Evolutionary conservation across 768 basidiomycete species (phyloP), one percentile per base, ranked within the genome.

Genomic region (Leccinum subgranulosum): DNA sequence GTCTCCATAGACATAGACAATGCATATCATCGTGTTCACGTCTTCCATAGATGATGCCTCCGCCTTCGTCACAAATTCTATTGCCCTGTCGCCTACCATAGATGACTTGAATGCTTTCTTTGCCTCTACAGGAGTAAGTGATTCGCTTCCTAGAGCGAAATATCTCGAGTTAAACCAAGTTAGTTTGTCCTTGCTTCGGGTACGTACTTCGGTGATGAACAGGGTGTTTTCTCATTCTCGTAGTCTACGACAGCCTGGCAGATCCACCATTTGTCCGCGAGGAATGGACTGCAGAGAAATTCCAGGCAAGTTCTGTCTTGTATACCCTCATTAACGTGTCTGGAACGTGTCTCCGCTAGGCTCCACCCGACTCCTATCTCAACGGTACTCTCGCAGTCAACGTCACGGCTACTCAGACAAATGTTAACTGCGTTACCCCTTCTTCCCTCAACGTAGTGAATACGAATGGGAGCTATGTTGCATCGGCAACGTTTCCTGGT

Each of bases 201-300:
- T 72, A 52, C 15, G 57, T 8, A 10, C 43, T 15, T 45, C 21
- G 27, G 2, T 17, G n/a, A 50, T 23, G 34, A 45, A 5, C 21
- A 5, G 7, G 3, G 12, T 17, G 23, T 9, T 0, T 39, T 33
- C 53, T 62, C 28, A 64, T 52, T 29, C 23, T 25, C 25, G 41
- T 12, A 72, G 71, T 71, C 10, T 72, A 74, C 43, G 59, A 81
- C 60, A 63, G 68, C 17, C 66, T 87, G 6, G 64, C 72, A 6
- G 83, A 86, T 56, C 87, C 87, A 1, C 81, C 84, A 8, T 88
- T 86, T 62, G 73, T 87, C 21, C 50, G 62, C 7, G 66, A 66
- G 0, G 72, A 66, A 1, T 88, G 86, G 86, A 76, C 86, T 7
- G 78, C 78, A 23, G 79, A 81, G 1, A 68, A 79, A 59, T 86